phyloP scores from a whole-genome alignment of 129 eudicot species.

The Helianthus annuus region DNA sequence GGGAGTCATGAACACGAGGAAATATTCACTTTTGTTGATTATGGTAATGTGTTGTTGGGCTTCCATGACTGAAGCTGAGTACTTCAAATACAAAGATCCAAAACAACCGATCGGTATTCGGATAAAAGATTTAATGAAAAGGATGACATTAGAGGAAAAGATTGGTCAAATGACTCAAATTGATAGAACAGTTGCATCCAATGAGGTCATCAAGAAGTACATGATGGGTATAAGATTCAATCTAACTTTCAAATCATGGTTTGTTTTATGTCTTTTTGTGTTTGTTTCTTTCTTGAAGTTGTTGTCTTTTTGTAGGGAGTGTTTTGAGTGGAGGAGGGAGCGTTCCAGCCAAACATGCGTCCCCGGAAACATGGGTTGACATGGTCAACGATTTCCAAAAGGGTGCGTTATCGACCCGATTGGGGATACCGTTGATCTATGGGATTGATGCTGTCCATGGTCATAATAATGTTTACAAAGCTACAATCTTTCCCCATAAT shows the following conservation, averaged over 20 bases:
- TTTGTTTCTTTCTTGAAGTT: slow-evolving; percentile 13
- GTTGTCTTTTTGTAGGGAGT: slow-evolving; percentile 52
- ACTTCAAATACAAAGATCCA: slow-evolving; percentile 66
- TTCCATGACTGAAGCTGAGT: slow-evolving; percentile 46
- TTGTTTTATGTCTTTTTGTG: not conserved
- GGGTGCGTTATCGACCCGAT: slow-evolving; percentile 42
- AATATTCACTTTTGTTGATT: slow-evolving; percentile 27
- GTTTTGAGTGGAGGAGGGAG: slow-evolving; percentile 82
- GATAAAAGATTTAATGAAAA: slow-evolving; percentile 53
- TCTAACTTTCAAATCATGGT: not conserved
- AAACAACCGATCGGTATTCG: slow-evolving; percentile 51
- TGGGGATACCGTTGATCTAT: slow-evolving; percentile 44
- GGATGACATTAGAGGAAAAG: slow-evolving; percentile 73
- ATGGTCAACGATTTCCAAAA: slow-evolving; percentile 39
- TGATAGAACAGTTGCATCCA: slow-evolving; percentile 53
- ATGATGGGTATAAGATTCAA: slow-evolving; percentile 47
- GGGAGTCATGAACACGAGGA: slow-evolving; percentile 32
- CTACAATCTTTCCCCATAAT: slow-evolving; percentile 50
- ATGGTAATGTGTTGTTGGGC: slow-evolving; percentile 41
- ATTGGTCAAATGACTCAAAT: slow-evolving; percentile 85
- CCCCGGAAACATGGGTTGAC: slow-evolving; percentile 44
- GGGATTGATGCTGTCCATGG: slow-evolving; percentile 53
- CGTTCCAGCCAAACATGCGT: slow-evolving; percentile 63
- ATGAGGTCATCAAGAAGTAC: slow-evolving; percentile 61
- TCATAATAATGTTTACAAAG: slow-evolving; percentile 45